Percentiles rank a stretch among this genome's conserved stretches.
Conservation (phyloP, 345 rosid genomes). For the Clarkia xantiana region DNA sequence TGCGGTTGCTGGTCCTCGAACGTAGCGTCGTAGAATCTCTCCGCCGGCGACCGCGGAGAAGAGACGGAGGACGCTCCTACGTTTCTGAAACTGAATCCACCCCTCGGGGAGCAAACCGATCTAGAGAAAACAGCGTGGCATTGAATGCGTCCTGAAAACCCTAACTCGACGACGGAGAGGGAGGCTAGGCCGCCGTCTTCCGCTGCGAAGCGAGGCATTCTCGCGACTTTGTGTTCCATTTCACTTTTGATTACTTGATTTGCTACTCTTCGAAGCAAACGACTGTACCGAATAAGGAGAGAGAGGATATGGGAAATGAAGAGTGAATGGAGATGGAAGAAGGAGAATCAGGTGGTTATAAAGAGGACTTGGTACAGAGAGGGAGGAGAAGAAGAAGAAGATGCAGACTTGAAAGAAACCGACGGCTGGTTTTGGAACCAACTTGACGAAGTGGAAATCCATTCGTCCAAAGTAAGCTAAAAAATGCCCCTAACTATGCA, state of each 20-base stretch:
- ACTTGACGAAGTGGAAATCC: not conserved
- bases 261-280: not conserved
- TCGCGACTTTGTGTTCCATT: not conserved
- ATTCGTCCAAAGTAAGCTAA: constrained; percentile 1
- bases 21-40: constrained; percentile 52
- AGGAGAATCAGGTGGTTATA: not conserved
- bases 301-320: not conserved
- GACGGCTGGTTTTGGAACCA: constrained; percentile 8
- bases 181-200: constrained; percentile 1
- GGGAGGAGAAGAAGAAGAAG: not conserved
- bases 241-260: not conserved
- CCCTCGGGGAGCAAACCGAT: constrained; percentile 15
- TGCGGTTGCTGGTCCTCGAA: constrained; percentile 45
- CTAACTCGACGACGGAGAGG: not conserved
- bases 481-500: not conserved
- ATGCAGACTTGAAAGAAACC: constrained; percentile 1
- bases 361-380: constrained; percentile 2
- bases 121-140: constrained; percentile 20
- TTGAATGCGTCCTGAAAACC: constrained; percentile 1
- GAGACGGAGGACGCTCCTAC: constrained; percentile 15
- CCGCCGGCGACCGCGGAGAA: constrained; percentile 30
- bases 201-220: not conserved
- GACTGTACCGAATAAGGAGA: not conserved
- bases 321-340: not conserved
- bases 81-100: constrained; percentile 24